Evolutionary conservation across 805 yeast genomes (phyloP), one percentile per base, ranked within the genome.

Genomic region (Maudiozyma bulderi): DNA sequence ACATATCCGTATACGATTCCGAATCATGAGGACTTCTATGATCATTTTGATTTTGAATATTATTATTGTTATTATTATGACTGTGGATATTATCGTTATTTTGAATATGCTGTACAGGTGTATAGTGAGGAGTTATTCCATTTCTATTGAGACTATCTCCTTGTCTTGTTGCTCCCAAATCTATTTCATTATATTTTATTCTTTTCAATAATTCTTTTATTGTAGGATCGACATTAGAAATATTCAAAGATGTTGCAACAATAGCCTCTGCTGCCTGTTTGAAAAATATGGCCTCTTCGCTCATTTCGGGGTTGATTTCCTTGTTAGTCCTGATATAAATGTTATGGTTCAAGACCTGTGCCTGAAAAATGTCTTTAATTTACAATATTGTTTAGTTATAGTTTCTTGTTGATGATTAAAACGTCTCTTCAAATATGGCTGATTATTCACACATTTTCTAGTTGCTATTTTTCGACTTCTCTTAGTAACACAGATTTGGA

Each of bases 181-280:
- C 52, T 13, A 46, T 32, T 5, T 47, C 41, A 28, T 40, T 44
- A 45, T 54, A 57, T 44, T 60, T 58, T 34, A 61, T 53, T 40
- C 66, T 52, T 42, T 57, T 58, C 40, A 63, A 43, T 34, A 63
- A 46, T 46, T 63, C 67, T 47, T 53, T 51, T 43, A 63, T 62
- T 2, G 64, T 57, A 5, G 66, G 67, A 45, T 62, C 64, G 26
- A 58, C 54, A 44, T 55, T 59, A 8, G 58, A 52, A 8, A 56
- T 53, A 35, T 59, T 58, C 40, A 59, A 48, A n/a, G 64, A 57
- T 14, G 62, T 57, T 28, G 61, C 61, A 32, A 60, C 58, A 31
- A 63, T 54, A n/a, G 67, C 67, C 34, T 63, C 67, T 15, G 62
- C 61, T 29, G 66, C 67, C 46, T 57, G 62, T 46, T 56, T 54